Base-by-base conservation (phyloP, 2,329 filamentous ascomycete genomes). In the Atkinsonella texensis region DNA sequence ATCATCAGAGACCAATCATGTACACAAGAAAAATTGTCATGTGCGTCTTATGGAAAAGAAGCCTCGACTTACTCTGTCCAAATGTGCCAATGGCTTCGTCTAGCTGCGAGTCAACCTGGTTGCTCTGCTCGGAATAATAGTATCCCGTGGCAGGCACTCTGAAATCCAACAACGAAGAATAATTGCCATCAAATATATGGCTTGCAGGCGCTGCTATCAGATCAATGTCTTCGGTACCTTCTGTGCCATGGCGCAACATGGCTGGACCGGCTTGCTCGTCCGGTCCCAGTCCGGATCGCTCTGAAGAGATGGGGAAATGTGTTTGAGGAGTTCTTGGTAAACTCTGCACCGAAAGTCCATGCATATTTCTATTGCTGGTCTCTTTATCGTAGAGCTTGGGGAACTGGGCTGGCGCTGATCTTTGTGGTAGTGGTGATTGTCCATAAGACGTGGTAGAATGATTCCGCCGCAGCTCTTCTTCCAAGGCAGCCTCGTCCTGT, bases 11-110 rank as follows among this genome's bases (percentile, higher is more conserved):
- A 43, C 39, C 18, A 4, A 11, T 41, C n/a, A 20, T 23, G 11
- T n/a, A 20, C 18, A n/a, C n/a, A 18, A 15, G 11, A n/a, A 42
- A 17, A 10, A 4, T 35, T 12, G 5, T 38, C 11, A 20, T 23
- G 41, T 28, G 28, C 28, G 7, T 4, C 28, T 28, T 28, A 28
- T 28, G 7, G 28, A 4, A 28, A 28, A 8, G 28, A 28, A 28
- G 28, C 28, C 4, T 13, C 32, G 15, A 46, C 49, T 41, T 51
- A 51, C 49, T 51, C 32, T 51, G 49, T 40, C 49, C 49, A 46
- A 51, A 51, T 1, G 44, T 46, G 23, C 49, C 49, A 46, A 51
- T 46, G 9, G 38, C 49, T 46, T 51, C 49, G 31, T 46, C 49
- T n/a, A 51, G 11, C 5, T 51, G 49, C 6, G 43, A 51, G 43